phyloP scores from a whole-genome alignment of 164 flowering plant genomes.

The Hamamelis virginiana region DNA sequence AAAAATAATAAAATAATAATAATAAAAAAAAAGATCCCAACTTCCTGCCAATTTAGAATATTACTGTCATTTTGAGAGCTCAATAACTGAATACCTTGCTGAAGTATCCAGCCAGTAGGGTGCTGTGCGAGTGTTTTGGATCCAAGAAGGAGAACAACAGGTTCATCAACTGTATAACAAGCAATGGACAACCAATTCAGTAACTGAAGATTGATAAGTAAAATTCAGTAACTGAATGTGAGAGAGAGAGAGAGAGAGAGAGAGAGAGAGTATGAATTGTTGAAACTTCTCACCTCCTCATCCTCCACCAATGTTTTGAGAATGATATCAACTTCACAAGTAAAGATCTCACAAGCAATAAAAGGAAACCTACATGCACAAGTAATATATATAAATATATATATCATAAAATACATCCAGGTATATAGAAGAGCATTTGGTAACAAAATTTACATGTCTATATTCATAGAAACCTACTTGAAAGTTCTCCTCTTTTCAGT shows the following conservation, averaged over 20 bases:
- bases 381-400: background rate
- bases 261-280: background rate
- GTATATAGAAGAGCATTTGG: background rate
- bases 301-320: conserved; percentile 87
- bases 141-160: conserved; percentile 87
- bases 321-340: conserved; percentile 93
- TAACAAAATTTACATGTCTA: background rate
- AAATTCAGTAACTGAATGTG: background rate
- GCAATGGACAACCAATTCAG: background rate
- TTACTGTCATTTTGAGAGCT: conserved; percentile 1
- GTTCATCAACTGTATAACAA: conserved; percentile 68
- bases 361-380: conserved; percentile 71
- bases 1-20: too few species aligned
- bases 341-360: conserved; percentile 90
- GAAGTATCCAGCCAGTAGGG: conserved; percentile 82
- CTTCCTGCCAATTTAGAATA: conserved; percentile 8
- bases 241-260: background rate
- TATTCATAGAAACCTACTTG: conserved; percentile 53
- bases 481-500: conserved; percentile 71
- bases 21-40: too few species aligned
- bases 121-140: conserved; percentile 66
- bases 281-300: conserved; percentile 57
- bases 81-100: conserved; percentile 60
- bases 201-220: background rate
- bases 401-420: background rate